Base-by-base conservation (phyloP, 257 asterid genomes). In the Solanum chmielewskii region DNA sequence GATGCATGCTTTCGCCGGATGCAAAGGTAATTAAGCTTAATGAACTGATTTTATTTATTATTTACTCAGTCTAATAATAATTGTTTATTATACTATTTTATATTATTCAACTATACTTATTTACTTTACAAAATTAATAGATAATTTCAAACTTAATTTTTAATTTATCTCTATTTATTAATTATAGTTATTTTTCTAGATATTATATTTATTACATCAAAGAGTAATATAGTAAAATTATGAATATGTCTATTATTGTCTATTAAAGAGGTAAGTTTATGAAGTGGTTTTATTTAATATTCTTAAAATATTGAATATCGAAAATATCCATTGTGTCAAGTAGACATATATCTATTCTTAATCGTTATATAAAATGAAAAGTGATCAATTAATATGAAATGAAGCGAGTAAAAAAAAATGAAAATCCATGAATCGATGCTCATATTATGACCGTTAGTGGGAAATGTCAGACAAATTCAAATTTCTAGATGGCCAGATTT, bases 81-180 rank as follows among this genome's bases (percentile, higher is more conserved):
- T 52, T 52, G 4, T 52, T 6, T 3, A 16, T 0, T 52, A 0
- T 52, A 52, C 0, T 52, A 52, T 16, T 52, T 52, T 52, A 52
- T 16, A 52, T 52, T 52, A 0, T 52, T 0, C 3, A 16, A 16
- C 0, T 16, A 52, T 52, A 16, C 0, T 52, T 39, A 5, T 35
- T 35, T 35, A 35, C 39, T 35, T 52, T 52, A 52, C 0, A 0
- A 52, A 16, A 52, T 52, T 6, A 52, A 52, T 52, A 16, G 62
- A 6, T 16, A 16, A 52, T 16, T 16, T 39, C 2, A 16, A 0
- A 52, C 3, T 49, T 49, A 49, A 0, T 49, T 49, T 0, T 1
- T 15, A 49, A 15, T 49, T 49, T 49, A 49, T 0, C 9, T 1
- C 1, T 52, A 0, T 52, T 52, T 52, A 16, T 52, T 52, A 52